Base-by-base conservation (phyloP, 1,284 basidiomycete species). In the Pseudozyma thailandica region DNA sequence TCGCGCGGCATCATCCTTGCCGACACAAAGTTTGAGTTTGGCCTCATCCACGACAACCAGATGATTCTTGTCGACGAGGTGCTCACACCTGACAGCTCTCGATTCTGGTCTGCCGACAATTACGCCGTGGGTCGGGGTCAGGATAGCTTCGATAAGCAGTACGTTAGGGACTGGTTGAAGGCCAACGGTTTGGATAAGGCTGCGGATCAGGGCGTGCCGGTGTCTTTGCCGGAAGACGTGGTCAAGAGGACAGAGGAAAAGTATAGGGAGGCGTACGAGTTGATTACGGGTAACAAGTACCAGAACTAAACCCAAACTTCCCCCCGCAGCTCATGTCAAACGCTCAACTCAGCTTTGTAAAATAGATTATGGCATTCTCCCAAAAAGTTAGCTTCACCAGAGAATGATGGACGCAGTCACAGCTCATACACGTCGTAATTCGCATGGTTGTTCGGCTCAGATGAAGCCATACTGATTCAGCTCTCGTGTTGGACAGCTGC, bases 121-220 rank as follows among this genome's bases (percentile, higher is more conserved):
- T 98, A 96, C 85, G 84, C 85, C 37, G 86, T 89, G 2, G 95
- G 95, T 9, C 86, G 87, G 55, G 82, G 89, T 0, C 95, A 97
- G 84, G 88, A 90, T 20, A 93, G 92, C 78, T 98, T 96, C 79
- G 96, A 98, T 84, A 98, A 99, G 86, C 95, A 99, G 85, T 97
- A 91, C 81, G 85, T 98, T 43, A 87, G 96, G 33, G 94, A 98
- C 83, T 94, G 93, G 91, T 65, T 82, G 54, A 82, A 76, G 54
- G 55, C 60, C 2, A 61, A 78, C 15, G 73, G 77, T 6, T 54
- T 78, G 16, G 77, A 78, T 33, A 72, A 74, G 56, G 74, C 76
- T 1, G 75, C 78, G 1, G 73, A 75, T 42, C 54, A 76, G 52
- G 78, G 75, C 12, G 60, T 68, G 10, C 68, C 64, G 13, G 79